Base-by-base conservation (phyloP, 768 basidiomycete species). In the Lactifluus piperatus region DNA sequence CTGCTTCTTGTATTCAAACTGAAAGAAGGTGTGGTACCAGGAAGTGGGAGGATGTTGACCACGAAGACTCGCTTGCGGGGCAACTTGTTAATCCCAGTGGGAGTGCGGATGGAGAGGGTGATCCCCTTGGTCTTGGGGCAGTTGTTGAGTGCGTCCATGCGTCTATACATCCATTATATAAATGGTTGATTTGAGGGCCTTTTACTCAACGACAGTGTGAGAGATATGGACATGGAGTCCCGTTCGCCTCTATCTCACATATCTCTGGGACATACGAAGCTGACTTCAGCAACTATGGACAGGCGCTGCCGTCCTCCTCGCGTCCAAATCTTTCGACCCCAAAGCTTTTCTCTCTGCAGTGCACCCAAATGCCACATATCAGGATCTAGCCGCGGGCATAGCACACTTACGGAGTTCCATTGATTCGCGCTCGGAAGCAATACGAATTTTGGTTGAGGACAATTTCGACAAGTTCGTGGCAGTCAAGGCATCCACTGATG, bases 381-480 rank as follows among this genome's bases (percentile, higher is more conserved):
- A 93, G 72, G 94, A 97, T 69, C 79, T 99, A 18, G 82, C 85
- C 2, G 73, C 79, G 13, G 95, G 94, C 3, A 86, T 92, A 27
- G 70, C 79, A 0, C 82, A 85, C 61, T 77, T 97, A 7, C 81
- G 83, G 62, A 74, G 81, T 8, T 87, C 91, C 13, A 86, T 98
- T 58, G 94, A 98, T 67, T 81, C 87, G 2, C 84, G 94, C 45
- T 94, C 93, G 1, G 91, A 94, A 65, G 97, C 94, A n/a, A 86
- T 98, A 57, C 79, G 94, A 41, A 83, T 94, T 22, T 79, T 99
- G 32, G 97, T 99, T 10, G 94, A 97, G 70, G 93, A 97, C 66
- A 97, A 98, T 71, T 97, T 98, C 71, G 94, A 98, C 73, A 80
- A 93, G 13, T 99, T 98, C 67, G 95, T 98, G 18, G 90, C 91